Conservation (phyloP, 163 green algal species). For the Smithsoniella earleae region DNA sequence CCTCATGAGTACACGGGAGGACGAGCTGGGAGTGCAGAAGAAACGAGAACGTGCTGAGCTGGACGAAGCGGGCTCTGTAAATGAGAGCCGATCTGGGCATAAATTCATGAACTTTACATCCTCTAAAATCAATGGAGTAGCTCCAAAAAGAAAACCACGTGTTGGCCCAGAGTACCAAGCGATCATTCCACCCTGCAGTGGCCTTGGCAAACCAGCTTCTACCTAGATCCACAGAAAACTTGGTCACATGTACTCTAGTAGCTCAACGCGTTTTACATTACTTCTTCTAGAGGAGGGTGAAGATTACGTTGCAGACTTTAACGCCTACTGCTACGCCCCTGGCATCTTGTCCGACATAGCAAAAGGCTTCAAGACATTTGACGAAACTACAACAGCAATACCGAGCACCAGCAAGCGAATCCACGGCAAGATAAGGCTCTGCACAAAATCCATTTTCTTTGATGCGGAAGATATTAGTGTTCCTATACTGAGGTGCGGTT, state of each 20-base stretch:
- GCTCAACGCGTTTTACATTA: conserved; percentile 64
- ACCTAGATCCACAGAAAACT: neutral
- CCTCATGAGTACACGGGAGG: no score
- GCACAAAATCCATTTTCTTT: conserved; percentile 78
- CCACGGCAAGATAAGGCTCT: conserved; percentile 65
- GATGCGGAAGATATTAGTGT: conserved; percentile 74
- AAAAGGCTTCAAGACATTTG: neutral
- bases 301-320: conserved; percentile 75
- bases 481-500: conserved; percentile 64
- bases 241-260: conserved; percentile 36
- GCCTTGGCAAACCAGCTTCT: neutral
- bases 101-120: neutral
- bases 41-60: no score
- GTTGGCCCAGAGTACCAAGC: conserved; percentile 44
- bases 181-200: neutral
- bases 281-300: conserved; percentile 87
- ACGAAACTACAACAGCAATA: conserved; percentile 18
- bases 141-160: conserved; percentile 35
- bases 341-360: conserved; percentile 39
- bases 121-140: conserved; percentile 37
- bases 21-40: no score
- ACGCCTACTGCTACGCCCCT: conserved; percentile 37
- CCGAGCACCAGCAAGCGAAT: neutral
- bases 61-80: neutral
- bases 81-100: neutral